These are phyloP conservation scores for Moringa oleifera DNA, from an alignment of 345 rosid genomes.

Conservation along the genomic window DNA sequence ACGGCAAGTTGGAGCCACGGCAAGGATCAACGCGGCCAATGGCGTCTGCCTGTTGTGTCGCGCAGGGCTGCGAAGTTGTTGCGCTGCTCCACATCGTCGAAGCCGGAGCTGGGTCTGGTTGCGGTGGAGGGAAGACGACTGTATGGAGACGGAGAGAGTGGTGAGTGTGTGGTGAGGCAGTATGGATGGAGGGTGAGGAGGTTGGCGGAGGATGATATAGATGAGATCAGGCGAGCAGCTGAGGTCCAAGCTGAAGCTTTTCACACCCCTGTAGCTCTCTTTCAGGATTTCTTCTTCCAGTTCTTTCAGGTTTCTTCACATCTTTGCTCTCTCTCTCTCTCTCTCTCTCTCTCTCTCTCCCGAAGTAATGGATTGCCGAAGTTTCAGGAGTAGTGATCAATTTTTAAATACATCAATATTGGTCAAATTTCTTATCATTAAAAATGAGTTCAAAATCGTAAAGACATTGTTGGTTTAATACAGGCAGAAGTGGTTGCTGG, in stretches of 20 bases:
- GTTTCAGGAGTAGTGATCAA: no score
- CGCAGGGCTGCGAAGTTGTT: neutral
- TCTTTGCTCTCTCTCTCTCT: neutral
- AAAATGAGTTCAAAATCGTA: neutral
- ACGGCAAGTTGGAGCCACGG: no score
- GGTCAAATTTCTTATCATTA: no score
- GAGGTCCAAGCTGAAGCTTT: slow-evolving; percentile 79
- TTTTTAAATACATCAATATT: no score
- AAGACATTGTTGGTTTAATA: neutral
- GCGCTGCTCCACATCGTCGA: neutral
- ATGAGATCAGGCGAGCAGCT: slow-evolving; percentile 59
- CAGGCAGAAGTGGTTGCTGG: slow-evolving; percentile 90
- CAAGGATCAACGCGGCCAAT: no score
- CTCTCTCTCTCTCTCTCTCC: neutral
- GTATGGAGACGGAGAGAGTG: slow-evolving; percentile 11
- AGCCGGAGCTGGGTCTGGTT: neutral
- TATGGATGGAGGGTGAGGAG: slow-evolving; percentile 74
- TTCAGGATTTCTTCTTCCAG: slow-evolving; percentile 58
- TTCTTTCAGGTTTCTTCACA: slow-evolving; percentile 68
- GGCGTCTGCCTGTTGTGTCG: no score
- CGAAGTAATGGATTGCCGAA: no score
- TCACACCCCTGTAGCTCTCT: slow-evolving; percentile 54
- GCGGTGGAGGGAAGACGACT: slow-evolving; percentile 16
- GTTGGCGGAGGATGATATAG: slow-evolving; percentile 33
- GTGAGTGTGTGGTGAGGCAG: slow-evolving; percentile 34